phyloP scores from a whole-genome alignment of 139 green algal genomes.

The Micractinium conductrix region DNA sequence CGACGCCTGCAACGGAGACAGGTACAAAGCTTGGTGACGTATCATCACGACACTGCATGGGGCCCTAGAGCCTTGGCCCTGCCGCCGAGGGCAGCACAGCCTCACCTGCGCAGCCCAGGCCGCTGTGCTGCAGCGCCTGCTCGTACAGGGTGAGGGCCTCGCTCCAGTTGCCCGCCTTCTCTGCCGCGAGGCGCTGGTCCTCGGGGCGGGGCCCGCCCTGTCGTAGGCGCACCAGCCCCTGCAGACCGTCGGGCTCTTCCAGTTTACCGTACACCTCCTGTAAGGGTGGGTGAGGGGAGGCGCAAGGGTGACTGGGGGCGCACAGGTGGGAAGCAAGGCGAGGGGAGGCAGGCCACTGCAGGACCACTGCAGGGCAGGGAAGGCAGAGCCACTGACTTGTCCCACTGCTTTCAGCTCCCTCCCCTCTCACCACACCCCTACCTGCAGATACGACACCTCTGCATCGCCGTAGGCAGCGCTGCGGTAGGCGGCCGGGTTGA shows the following conservation, averaged over 20 bases:
- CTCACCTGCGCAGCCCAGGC: too few species aligned
- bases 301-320: neutral
- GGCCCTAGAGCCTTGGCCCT: too few species aligned
- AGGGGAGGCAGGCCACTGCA: too few species aligned
- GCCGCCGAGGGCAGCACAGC: too few species aligned
- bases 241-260: slow-evolving; percentile 92
- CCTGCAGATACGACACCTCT: slow-evolving; percentile 86
- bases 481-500: slow-evolving; percentile 76
- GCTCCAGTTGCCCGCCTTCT: slow-evolving; percentile 89
- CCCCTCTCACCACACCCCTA: too few species aligned
- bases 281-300: too few species aligned
- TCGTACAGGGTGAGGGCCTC: slow-evolving; percentile 91
- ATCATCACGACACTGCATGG: too few species aligned
- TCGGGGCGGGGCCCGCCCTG: slow-evolving; percentile 60
- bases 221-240: slow-evolving; percentile 76
- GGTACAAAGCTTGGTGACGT: too few species aligned
- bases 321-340: too few species aligned
- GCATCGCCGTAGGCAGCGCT: slow-evolving; percentile 59
- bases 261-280: slow-evolving; percentile 89
- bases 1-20: too few species aligned
- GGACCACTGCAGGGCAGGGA: neutral
- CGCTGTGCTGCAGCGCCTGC: slow-evolving; percentile 54
- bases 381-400: too few species aligned
- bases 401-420: too few species aligned
- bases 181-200: slow-evolving; percentile 73